Conservation (phyloP, 2,329 filamentous ascomycete species). For the Fusarium pseudocircinatum region DNA sequence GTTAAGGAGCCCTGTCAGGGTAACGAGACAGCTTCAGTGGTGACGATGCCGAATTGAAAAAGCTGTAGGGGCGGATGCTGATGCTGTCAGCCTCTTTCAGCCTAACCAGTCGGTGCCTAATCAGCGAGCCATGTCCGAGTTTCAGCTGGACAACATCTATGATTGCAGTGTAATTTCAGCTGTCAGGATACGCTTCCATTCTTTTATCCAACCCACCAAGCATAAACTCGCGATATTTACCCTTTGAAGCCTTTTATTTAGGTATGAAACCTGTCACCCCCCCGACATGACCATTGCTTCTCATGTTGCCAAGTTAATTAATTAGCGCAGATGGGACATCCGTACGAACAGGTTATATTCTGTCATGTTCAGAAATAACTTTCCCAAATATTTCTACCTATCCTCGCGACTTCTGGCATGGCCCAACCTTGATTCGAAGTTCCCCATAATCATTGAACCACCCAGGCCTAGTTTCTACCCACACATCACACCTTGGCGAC, state of each 20-base stretch:
- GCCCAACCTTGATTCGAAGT: neutral
- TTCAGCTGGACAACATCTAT: neutral
- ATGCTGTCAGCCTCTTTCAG: neutral
- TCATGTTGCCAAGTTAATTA: too few species aligned
- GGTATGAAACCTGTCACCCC: neutral
- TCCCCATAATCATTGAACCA: accelerated
- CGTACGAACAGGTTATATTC: too few species aligned
- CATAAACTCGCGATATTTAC: accelerated
- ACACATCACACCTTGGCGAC: neutral
- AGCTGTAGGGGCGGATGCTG: too few species aligned
- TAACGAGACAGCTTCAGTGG: accelerated
- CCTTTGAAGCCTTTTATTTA: accelerated
- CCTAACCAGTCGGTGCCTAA: neutral
- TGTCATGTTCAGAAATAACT: too few species aligned
- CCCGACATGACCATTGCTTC: too few species aligned
- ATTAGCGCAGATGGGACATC: too few species aligned
- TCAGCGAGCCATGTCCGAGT: neutral
- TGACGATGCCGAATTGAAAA: accelerated
- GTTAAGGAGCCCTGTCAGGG: accelerated
- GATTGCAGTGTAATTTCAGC: too few species aligned
- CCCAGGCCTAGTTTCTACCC: neutral
- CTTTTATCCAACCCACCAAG: accelerated
- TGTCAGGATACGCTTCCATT: too few species aligned
- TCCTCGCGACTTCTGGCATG: neutral
- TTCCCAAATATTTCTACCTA: accelerated